A percentile compares a stretch with the other conserved stretches of the same genome.
These are phyloP conservation scores for Hippophae tibetana DNA, from an alignment of 306 rosid species.

Conservation along the genomic window DNA sequence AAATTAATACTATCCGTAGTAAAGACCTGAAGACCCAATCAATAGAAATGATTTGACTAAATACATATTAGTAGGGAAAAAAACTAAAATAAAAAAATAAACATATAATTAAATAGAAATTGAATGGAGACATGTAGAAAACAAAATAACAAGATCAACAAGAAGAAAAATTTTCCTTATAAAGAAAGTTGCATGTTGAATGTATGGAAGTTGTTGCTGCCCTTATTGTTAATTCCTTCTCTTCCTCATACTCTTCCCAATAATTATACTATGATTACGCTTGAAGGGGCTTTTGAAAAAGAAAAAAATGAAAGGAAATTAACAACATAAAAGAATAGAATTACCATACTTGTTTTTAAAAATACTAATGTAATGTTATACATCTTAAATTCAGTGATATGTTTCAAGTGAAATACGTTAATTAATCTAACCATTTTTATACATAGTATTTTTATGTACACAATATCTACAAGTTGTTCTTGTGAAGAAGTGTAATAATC, in stretches of 20 bases:
- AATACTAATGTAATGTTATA: too few relatives aligned
- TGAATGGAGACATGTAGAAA: slow-evolving; percentile 2
- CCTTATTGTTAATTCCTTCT: slow-evolving; percentile 67
- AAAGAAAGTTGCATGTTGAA: slow-evolving; percentile 74
- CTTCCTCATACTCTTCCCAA: slow-evolving; percentile 36
- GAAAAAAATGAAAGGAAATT: too few relatives aligned
- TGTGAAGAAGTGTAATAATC: too few relatives aligned
- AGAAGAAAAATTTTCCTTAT: slow-evolving; percentile 42
- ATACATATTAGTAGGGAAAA: slow-evolving; percentile 10
- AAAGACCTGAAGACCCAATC: slow-evolving; percentile 5
- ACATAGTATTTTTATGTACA: too few relatives aligned
- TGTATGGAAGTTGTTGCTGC: slow-evolving; percentile 98
- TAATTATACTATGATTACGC: neutral
- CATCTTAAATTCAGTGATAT: too few relatives aligned
- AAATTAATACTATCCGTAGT: slow-evolving; percentile 5
- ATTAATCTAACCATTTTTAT: too few relatives aligned
- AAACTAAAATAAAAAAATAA: neutral
- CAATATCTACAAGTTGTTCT: too few relatives aligned
- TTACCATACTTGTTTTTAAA: too few relatives aligned
- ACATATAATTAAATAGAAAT: slow-evolving; percentile 10
- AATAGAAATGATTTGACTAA: slow-evolving; percentile 7
- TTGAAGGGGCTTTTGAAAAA: too few relatives aligned
- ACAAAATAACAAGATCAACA: slow-evolving; percentile 16
- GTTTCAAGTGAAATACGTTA: too few relatives aligned
- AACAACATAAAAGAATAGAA: too few relatives aligned